Percentiles rank a stretch among this genome's conserved stretches.
phyloP scores from a whole-genome alignment of 352 stramenopile genomes.

The Phytopythium chamaehyphon region DNA sequence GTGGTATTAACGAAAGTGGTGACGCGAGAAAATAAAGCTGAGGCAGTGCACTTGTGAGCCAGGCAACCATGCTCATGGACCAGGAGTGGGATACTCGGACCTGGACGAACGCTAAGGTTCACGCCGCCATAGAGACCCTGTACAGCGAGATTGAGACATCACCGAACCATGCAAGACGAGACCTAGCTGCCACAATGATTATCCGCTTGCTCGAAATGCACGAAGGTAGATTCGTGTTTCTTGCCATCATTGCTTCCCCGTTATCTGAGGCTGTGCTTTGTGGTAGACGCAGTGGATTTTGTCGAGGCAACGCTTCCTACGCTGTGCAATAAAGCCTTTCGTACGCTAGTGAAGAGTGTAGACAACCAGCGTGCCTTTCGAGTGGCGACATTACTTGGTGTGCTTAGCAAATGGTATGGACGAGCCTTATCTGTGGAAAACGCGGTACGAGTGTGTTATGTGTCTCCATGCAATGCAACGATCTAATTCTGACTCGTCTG shows the following conservation, averaged over 20 bases:
- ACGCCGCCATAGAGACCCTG: slow-evolving; percentile 55
- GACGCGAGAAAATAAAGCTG: not conserved
- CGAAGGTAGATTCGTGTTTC: too few relatives aligned
- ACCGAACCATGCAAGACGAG: slow-evolving; percentile 30
- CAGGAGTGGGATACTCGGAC: slow-evolving; percentile 76
- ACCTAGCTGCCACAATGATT: slow-evolving; percentile 69
- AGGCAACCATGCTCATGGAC: slow-evolving; percentile 76
- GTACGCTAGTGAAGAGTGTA: slow-evolving; percentile 49
- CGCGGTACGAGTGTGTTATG: slow-evolving; percentile 15
- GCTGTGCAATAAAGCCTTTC: slow-evolving; percentile 74
- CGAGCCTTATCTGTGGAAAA: slow-evolving; percentile 59
- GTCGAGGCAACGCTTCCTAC: slow-evolving; percentile 66
- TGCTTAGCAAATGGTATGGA: slow-evolving; percentile 61
- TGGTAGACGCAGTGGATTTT: slow-evolving; percentile 44
- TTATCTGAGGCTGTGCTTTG: too few relatives aligned
- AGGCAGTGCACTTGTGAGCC: slow-evolving; percentile 1
- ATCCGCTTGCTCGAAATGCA: slow-evolving; percentile 60
- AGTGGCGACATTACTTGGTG: slow-evolving; percentile 41
- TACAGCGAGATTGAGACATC: slow-evolving; percentile 62
- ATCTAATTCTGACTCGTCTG: not conserved
- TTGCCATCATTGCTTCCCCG: too few relatives aligned
- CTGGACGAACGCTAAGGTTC: slow-evolving; percentile 62
- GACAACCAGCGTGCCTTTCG: slow-evolving; percentile 55
- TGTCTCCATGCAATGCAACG: not conserved
- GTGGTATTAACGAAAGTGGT: slow-evolving; percentile 8